These are phyloP conservation scores for Cystofilobasidium ferigula DNA, from an alignment of 768 basidiomycete genomes.

Conservation along the genomic window DNA sequence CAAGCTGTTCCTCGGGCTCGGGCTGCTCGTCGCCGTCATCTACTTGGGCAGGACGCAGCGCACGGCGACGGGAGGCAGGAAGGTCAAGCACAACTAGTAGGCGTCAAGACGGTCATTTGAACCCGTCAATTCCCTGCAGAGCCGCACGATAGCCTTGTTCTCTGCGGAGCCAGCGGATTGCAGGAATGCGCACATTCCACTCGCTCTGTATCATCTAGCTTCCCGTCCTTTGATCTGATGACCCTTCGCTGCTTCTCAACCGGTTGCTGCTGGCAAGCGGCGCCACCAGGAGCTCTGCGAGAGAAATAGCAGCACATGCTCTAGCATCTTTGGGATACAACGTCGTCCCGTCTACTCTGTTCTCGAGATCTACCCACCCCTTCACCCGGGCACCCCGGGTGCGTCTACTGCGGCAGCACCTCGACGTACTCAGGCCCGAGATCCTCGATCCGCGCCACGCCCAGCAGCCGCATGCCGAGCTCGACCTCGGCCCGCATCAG, in stretches of 20 bases:
- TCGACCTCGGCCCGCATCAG: constrained; percentile 66
- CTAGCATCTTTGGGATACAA: no score
- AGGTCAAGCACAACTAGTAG: neutral
- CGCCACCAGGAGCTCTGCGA: no score
- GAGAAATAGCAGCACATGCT: no score
- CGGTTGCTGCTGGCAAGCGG: no score
- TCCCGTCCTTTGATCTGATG: no score
- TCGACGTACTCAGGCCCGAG: constrained; percentile 64
- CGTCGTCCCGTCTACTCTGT: no score
- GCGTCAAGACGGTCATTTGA: neutral
- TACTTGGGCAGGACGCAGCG: neutral
- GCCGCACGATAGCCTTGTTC: no score
- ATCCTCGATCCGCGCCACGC: constrained; percentile 54
- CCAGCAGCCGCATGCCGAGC: constrained; percentile 63
- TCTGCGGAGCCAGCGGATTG: no score
- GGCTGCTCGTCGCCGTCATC: neutral
- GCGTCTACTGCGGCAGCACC: constrained; percentile 12
- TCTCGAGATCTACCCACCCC: neutral
- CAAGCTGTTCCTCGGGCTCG: neutral
- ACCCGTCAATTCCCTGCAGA: no score
- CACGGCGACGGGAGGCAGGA: neutral
- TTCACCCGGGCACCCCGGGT: neutral
- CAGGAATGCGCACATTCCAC: no score
- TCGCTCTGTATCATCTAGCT: no score
- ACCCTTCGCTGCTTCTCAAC: no score